Percentiles rank a stretch among this genome's conserved stretches.
Conservation (phyloP, 2,329 filamentous ascomycete species). For the Colletotrichum sp. region DNA sequence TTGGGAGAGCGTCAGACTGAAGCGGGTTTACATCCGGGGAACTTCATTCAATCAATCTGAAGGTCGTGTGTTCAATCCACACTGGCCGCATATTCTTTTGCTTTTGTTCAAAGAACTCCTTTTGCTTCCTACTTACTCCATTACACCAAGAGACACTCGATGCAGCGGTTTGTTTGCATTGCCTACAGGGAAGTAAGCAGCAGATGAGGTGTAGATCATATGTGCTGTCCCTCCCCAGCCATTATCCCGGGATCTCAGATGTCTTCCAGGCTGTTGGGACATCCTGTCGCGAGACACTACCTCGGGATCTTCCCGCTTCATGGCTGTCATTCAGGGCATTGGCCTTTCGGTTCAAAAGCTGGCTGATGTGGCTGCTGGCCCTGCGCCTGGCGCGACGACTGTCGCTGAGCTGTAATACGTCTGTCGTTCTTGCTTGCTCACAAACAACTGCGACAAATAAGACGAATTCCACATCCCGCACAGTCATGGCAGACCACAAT, state of each 20-base stretch:
- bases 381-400: no score
- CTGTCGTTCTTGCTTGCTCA: no score
- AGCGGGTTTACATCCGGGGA: not conserved
- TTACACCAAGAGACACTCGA: not conserved
- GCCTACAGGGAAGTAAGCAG: not conserved
- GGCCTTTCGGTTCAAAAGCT: no score
- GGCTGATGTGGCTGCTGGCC: no score
- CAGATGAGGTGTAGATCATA: not conserved
- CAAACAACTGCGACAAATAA: no score
- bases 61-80: not conserved
- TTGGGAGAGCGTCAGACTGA: not conserved
- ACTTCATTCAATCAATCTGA: not conserved
- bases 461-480: no score
- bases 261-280: not conserved
- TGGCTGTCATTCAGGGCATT: rapidly evolving
- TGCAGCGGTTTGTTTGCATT: not conserved
- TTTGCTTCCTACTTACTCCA: not conserved
- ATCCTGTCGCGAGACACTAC: not conserved
- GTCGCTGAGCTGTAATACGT: no score
- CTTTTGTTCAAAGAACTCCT: not conserved
- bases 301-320: no score
- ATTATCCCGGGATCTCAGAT: not conserved
- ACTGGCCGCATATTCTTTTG: not conserved
- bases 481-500: no score
- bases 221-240: not conserved